Conservation (phyloP, 2,329 filamentous ascomycete species). For the Fusarium mangiferae region DNA sequence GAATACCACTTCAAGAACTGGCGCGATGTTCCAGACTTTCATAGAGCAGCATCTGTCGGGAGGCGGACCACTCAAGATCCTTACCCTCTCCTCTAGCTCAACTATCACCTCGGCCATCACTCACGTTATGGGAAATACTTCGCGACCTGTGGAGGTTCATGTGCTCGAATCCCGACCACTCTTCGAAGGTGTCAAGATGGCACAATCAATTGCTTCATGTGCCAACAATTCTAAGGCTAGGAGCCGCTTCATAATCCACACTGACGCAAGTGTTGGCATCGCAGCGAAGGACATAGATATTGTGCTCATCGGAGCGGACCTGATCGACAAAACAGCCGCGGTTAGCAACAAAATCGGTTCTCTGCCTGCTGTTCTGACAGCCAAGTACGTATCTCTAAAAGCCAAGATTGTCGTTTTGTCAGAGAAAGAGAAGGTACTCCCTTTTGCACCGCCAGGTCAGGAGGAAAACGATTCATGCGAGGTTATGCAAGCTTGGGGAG, state of each 20-base stretch:
- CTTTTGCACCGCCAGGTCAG: conserved; percentile 54
- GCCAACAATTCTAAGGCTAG: conserved; percentile 44
- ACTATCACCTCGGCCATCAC: conserved; percentile 65
- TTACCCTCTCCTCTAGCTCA: conserved; percentile 72
- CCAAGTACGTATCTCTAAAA: conserved; percentile 58
- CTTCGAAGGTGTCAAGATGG: conserved; percentile 71
- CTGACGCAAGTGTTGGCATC: conserved; percentile 68
- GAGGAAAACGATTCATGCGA: conserved; percentile 64
- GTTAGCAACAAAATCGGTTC: conserved; percentile 76
- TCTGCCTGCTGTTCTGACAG: conserved; percentile 65
- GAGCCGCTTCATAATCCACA: conserved; percentile 59
- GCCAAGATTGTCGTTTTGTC: conserved; percentile 65
- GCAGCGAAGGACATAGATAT: conserved; percentile 64
- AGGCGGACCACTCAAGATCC: conserved; percentile 54
- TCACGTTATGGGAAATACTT: conserved; percentile 49
- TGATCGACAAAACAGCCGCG: conserved; percentile 65
- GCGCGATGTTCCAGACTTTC: conserved; percentile 49
- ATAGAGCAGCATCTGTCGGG: conserved; percentile 42
- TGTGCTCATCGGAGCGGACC: conserved; percentile 72
- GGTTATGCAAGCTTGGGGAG: conserved; percentile 59
- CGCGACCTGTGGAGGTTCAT: conserved; percentile 61
- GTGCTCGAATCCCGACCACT: conserved; percentile 75
- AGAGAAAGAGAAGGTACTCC: conserved; percentile 68
- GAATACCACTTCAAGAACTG: conserved; percentile 47
- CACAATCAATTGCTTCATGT: conserved; percentile 58